phyloP scores from a whole-genome alignment of 2,329 filamentous ascomycete genomes.

The Colletotrichum orbiculare region DNA sequence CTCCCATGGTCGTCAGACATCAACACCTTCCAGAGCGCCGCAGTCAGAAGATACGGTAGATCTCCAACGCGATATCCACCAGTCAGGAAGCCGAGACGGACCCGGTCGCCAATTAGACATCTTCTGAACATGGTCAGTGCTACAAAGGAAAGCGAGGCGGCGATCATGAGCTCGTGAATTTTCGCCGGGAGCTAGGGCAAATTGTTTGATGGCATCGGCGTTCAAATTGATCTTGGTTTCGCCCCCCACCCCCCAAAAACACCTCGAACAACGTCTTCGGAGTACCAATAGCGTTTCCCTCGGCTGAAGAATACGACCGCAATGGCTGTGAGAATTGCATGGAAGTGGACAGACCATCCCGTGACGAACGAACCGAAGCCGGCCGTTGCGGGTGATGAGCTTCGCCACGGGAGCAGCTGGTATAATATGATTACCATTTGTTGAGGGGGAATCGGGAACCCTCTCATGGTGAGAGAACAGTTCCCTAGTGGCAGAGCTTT shows the following conservation, averaged over 20 bases:
- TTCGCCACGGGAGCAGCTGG: neutral
- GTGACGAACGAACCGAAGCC: neutral
- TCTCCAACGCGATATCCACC: constrained; percentile 30
- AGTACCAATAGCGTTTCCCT: neutral
- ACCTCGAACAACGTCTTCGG: neutral
- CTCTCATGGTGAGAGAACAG: neutral
- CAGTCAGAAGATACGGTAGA: neutral
- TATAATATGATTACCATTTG: neutral
- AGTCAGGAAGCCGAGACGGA: constrained; percentile 24
- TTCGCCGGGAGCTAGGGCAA: constrained; percentile 17
- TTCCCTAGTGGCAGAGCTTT: neutral
- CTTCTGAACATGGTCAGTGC: constrained; percentile 9
- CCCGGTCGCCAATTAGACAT: neutral
- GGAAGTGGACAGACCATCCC: neutral
- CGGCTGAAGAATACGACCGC: neutral
- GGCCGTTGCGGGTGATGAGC: neutral
- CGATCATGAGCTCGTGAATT: constrained; percentile 16
- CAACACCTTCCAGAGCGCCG: constrained; percentile 7
- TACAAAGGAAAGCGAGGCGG: constrained; percentile 12
- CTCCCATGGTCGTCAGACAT: neutral
- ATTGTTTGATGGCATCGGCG: constrained; percentile 7
- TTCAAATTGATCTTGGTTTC: neutral
- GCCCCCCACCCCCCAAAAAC: neutral
- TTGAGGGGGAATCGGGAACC: neutral
- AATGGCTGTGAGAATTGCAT: neutral